A percentile compares a stretch with the other conserved stretches of the same genome.
These are phyloP conservation scores for Cyclanthera cordifolia DNA, from an alignment of 306 rosid species.

Conservation along the genomic window DNA sequence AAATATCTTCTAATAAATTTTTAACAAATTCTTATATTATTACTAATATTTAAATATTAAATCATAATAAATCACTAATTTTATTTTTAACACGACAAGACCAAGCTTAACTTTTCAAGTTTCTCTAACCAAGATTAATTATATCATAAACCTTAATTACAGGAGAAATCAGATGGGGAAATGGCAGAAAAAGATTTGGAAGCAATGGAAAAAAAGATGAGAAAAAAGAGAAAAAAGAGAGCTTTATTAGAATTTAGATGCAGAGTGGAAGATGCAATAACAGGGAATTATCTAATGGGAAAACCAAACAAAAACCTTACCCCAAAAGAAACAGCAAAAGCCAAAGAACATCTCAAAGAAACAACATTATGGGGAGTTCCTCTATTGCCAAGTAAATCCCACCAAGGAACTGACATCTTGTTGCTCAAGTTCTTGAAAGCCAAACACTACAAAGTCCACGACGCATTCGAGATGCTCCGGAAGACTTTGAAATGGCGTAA, in stretches of 20 bases:
- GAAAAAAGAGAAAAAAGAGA: conserved; percentile 28
- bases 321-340: background rate
- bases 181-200: background rate
- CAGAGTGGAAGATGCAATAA: conserved; percentile 57
- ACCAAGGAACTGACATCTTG: conserved; percentile 53
- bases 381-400: conserved; percentile 62
- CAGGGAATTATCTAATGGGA: conserved; percentile 41
- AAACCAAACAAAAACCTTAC: conserved; percentile 15
- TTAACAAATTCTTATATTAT: too few species aligned
- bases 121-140: too few species aligned
- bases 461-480: conserved; percentile 57
- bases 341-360: conserved; percentile 27
- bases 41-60: too few species aligned
- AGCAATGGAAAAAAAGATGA: conserved; percentile 17
- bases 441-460: conserved; percentile 43
- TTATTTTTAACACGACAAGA: too few species aligned
- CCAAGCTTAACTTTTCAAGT: too few species aligned
- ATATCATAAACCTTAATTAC: too few species aligned
- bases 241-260: conserved; percentile 52
- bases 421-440: conserved; percentile 62
- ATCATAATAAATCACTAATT: too few species aligned
- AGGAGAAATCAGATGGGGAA: background rate
- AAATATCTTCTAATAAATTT: too few species aligned
- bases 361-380: conserved; percentile 72
- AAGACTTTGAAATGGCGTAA: conserved; percentile 53